A percentile compares a stretch with the other conserved stretches of the same genome.
phyloP scores from a whole-genome alignment of 495 filamentous ascomycete genomes.

The Hypoxylon lienhwacheense region DNA sequence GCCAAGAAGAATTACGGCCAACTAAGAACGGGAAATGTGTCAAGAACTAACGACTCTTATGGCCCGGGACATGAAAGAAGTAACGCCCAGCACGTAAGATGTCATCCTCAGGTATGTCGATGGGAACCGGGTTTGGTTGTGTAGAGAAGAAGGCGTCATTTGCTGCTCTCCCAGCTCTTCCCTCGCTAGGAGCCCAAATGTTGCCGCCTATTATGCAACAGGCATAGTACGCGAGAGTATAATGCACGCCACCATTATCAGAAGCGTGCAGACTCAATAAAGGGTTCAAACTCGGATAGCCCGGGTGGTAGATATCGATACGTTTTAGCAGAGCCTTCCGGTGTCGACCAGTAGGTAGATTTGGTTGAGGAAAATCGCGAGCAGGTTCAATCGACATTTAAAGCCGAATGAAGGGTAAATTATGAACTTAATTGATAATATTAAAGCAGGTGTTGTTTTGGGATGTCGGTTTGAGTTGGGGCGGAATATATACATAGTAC shows the following conservation, averaged over 20 bases:
- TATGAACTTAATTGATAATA: too few relatives aligned
- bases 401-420: too few relatives aligned
- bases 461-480: too few relatives aligned
- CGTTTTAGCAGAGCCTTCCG: too few relatives aligned
- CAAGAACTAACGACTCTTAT: background rate
- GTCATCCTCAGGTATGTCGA: background rate
- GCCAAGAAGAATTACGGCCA: background rate
- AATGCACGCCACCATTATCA: background rate
- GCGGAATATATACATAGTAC: too few relatives aligned
- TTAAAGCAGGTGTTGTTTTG: too few relatives aligned
- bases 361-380: too few relatives aligned
- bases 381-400: too few relatives aligned
- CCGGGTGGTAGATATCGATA: too few relatives aligned
- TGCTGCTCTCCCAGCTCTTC: background rate
- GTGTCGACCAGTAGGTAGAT: too few relatives aligned
- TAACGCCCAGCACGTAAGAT: background rate
- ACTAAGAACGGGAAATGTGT: background rate
- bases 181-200: background rate
- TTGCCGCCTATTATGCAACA: background rate
- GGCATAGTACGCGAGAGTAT: background rate
- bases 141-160: too few relatives aligned
- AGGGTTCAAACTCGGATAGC: background rate
- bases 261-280: background rate
- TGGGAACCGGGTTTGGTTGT: too few relatives aligned
- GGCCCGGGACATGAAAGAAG: background rate